phyloP scores from a whole-genome alignment of 768 basidiomycete genomes.

The Mycena sanguinolenta region DNA sequence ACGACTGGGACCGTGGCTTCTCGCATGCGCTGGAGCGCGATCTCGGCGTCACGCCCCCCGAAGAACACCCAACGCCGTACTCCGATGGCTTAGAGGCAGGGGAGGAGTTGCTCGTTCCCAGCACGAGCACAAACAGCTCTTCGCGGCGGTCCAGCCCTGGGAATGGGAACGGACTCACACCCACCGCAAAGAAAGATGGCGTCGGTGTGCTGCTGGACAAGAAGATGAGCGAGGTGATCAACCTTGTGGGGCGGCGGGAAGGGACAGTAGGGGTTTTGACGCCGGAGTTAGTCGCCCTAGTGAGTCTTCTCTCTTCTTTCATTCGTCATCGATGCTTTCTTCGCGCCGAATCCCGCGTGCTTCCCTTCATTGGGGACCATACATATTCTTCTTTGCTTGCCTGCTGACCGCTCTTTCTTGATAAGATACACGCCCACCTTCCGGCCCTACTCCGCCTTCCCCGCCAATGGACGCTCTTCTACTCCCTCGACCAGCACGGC shows the following conservation, averaged over 20 bases:
- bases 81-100: slow-evolving; percentile 26
- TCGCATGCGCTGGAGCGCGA: slow-evolving; percentile 63
- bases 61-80: slow-evolving; percentile 21
- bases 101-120: slow-evolving; percentile 13
- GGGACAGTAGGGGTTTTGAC: slow-evolving; percentile 67
- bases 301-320: slow-evolving; percentile 53
- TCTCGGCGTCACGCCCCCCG: slow-evolving; percentile 37
- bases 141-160: neutral
- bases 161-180: slow-evolving; percentile 30
- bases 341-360: neutral
- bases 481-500: slow-evolving; percentile 95
- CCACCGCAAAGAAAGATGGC: slow-evolving; percentile 33
- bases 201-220: slow-evolving; percentile 65
- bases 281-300: slow-evolving; percentile 69
- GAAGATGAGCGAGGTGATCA: slow-evolving; percentile 59
- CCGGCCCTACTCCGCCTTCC: slow-evolving; percentile 82
- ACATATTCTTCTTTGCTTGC: no score
- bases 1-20: slow-evolving; percentile 78
- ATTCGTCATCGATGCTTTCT: no score
- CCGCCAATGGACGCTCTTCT: slow-evolving; percentile 81
- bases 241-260: slow-evolving; percentile 68
- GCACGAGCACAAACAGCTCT: neutral
- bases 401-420: neutral
- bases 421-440: slow-evolving; percentile 77
- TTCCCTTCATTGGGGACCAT: neutral